Conservation (phyloP, 768 basidiomycete genomes). For the Kwoniella dejecticola region DNA sequence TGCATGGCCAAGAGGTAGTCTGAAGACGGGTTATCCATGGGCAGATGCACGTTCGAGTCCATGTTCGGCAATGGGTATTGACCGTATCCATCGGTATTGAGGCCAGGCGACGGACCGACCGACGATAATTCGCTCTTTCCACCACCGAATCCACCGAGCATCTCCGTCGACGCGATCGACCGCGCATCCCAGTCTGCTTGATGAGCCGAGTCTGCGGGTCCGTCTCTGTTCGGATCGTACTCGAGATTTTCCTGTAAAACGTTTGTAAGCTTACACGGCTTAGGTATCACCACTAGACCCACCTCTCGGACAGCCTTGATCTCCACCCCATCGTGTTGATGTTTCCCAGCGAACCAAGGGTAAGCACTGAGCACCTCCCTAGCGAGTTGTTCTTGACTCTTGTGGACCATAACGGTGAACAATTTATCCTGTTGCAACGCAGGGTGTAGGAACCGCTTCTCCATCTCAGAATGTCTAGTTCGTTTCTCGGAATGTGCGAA, state of each 20-base stretch:
- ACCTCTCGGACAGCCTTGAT: constrained; percentile 55
- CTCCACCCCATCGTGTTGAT: constrained; percentile 39
- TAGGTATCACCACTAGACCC: constrained; percentile 12
- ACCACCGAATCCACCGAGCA: constrained; percentile 36
- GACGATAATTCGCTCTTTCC: constrained; percentile 33
- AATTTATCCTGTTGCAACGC: constrained; percentile 82
- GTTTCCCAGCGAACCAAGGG: constrained; percentile 51
- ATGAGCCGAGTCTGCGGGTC: constrained; percentile 41
- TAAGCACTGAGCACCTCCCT: constrained; percentile 53
- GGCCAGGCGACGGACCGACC: constrained; percentile 4
- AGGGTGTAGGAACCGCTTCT: constrained; percentile 93
- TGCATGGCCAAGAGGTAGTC: constrained; percentile 39
- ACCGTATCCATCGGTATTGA: constrained; percentile 18
- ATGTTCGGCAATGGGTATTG: constrained; percentile 36
- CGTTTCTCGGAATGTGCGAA: constrained; percentile 68
- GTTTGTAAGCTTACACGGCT: constrained; percentile 8
- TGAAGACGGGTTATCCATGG: constrained; percentile 42
- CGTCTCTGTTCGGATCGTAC: constrained; percentile 54
- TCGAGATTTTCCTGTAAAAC: constrained; percentile 54
- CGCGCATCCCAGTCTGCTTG: constrained; percentile 82
- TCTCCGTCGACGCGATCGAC: constrained; percentile 62
- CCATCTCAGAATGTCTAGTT: constrained; percentile 78
- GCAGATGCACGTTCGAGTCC: constrained; percentile 31
- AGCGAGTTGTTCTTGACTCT: constrained; percentile 54
- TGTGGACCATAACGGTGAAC: constrained; percentile 57